Evolutionary conservation across 352 stramenopile genomes (phyloP), one percentile per base, ranked within the genome.

Genomic region (Pythium dissotocum): DNA sequence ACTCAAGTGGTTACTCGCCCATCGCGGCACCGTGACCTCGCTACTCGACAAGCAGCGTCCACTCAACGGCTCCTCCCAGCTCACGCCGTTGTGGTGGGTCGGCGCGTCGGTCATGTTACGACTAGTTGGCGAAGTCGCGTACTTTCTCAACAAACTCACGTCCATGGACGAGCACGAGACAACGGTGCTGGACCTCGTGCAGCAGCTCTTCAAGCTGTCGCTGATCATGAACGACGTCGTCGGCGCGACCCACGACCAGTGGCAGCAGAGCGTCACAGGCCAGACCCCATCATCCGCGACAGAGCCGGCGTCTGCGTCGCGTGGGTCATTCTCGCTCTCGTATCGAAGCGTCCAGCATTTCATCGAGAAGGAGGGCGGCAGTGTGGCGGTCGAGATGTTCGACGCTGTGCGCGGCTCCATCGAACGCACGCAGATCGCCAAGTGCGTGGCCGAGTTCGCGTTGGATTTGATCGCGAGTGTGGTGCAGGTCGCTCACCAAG

Each of bases 51-150:
- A 24, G 6, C 33, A 58, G 32, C 33, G n/a, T 8, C 18, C 62
- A 57, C n/a, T 58, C 35, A 1, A 70, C 4, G 62, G 58, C 24
- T 49, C 67, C 8, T 71, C 64, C n/a, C 57, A 77, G 21, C 77
- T 79, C 9, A 86, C 82, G 5, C 65, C 78, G 26, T 85, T 77
- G 21, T 90, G 80, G 78, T 90, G 80, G 82, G 70, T 89, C 21
- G 79, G 78, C 40, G 73, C 87, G 16, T 74, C 77, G 28, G 69
- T 82, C 14, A 72, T 70, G 7, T 71, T 85, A 32, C 79, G 82
- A 42, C 65, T 87, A 33, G 77, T 90, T 60, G 79, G 75, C 18
- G 82, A 90, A 56, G 73, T 88, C 51, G 71, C 77, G 44, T 83
- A 79, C 58, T 87, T 87, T 63, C 76, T 88, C 71, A 76, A 82